These are phyloP conservation scores for Russula virescens DNA, from an alignment of 768 basidiomycete species.

Conservation along the genomic window DNA sequence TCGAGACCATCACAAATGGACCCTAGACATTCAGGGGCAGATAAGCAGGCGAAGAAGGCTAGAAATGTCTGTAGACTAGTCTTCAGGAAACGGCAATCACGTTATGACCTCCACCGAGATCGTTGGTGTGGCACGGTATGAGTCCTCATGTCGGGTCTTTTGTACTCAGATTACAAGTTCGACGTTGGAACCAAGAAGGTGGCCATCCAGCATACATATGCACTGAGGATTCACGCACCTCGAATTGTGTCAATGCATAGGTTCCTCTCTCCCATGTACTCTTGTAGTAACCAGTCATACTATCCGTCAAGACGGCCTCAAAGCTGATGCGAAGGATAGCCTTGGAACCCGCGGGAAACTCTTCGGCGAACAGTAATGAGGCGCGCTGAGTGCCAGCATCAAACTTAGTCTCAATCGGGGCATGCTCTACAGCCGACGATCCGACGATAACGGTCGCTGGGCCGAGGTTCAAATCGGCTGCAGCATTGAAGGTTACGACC, in stretches of 20 bases:
- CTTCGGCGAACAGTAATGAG: conserved; percentile 50
- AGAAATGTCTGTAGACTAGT: no score
- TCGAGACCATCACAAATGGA: neutral
- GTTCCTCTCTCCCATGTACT: conserved; percentile 58
- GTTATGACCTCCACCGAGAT: neutral
- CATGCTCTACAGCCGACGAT: conserved; percentile 41
- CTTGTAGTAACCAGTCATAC: conserved; percentile 84
- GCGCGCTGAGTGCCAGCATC: conserved; percentile 63
- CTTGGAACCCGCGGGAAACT: conserved; percentile 61
- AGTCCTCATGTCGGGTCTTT: neutral
- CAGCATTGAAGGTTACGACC: conserved; percentile 54
- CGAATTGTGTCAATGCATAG: conserved; percentile 87
- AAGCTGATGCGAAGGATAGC: conserved; percentile 68
- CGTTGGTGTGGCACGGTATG: neutral
- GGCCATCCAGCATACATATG: no score
- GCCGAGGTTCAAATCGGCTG: conserved; percentile 51
- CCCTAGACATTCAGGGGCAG: neutral
- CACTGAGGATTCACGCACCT: conserved; percentile 47
- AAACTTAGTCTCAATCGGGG: conserved; percentile 42
- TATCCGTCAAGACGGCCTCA: conserved; percentile 55
- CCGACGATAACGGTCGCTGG: conserved; percentile 49
- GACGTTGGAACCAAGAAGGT: no score
- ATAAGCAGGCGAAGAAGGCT: neutral
- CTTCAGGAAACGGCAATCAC: neutral
- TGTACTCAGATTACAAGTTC: no score